Percentiles rank a stretch among this genome's conserved stretches.
Conservation (phyloP, 352 stramenopile genomes). For the Globisporangium rhizosaccharum region DNA sequence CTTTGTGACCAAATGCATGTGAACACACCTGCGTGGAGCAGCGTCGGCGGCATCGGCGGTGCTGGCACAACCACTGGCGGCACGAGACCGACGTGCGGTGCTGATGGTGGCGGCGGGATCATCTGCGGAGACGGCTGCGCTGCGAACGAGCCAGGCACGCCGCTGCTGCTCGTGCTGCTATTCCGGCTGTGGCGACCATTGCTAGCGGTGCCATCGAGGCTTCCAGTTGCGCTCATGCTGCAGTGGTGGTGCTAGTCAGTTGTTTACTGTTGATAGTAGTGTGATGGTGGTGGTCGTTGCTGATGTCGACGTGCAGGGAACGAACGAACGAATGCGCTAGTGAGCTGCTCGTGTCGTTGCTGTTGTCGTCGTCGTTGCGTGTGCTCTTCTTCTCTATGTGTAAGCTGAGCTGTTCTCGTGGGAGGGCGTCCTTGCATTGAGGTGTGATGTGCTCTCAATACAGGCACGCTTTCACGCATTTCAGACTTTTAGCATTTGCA, state of each 20-base stretch:
- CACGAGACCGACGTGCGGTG: slow-evolving; percentile 12
- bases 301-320: too few relatives aligned
- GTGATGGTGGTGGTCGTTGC: neutral
- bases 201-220: slow-evolving; percentile 13
- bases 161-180: slow-evolving; percentile 38
- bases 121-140: slow-evolving; percentile 15
- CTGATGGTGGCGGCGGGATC: slow-evolving; percentile 15
- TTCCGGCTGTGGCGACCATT: slow-evolving; percentile 31
- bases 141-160: slow-evolving; percentile 11
- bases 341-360: neutral
- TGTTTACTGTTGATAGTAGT: neutral
- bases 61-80: slow-evolving; percentile 14
- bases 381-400: too few relatives aligned
- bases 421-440: too few relatives aligned
- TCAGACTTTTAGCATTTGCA: neutral
- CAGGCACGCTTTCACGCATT: neutral
- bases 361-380: too few relatives aligned
- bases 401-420: too few relatives aligned
- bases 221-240: slow-evolving; percentile 6
- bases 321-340: too few relatives aligned
- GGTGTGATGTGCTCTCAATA: neutral
- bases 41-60: slow-evolving; percentile 6
- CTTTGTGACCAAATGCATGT: neutral
- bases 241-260: neutral
- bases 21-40: slow-evolving; percentile 15